Evolutionary conservation across 148 eudicot species (phyloP).

Genomic region (Chenopodium quinoa): DNA sequence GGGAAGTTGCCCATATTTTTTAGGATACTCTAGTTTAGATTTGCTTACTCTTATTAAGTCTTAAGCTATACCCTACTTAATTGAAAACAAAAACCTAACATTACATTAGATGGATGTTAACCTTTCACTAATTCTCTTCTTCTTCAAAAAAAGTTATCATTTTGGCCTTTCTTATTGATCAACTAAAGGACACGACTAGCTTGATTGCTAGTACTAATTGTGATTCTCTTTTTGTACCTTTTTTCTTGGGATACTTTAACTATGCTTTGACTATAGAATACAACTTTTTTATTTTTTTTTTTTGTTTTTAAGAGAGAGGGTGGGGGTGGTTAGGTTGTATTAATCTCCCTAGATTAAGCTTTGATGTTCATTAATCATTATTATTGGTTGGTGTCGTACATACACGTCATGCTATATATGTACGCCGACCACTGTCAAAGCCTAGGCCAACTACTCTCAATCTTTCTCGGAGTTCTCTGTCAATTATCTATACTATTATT

Average conservation of each 20-base stretch:
- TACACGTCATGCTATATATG: too few species aligned
- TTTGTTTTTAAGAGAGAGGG: background rate
- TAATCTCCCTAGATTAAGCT: background rate
- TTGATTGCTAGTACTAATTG: conserved; percentile 4
- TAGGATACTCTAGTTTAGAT: background rate
- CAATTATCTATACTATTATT: too few species aligned
- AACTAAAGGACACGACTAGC: background rate
- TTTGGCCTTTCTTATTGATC: conserved; percentile 17
- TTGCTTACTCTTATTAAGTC: background rate
- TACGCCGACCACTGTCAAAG: background rate
- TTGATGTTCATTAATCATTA: background rate
- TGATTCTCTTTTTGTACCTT: conserved; percentile 28
- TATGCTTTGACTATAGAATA: conserved; percentile 9
- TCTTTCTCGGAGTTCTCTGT: too few species aligned
- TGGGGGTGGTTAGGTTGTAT: background rate
- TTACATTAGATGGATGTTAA: conserved; percentile 17
- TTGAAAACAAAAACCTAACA: conserved; percentile 9
- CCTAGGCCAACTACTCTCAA: background rate
- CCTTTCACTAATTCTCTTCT: background rate
- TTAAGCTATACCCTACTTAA: conserved; percentile 18
- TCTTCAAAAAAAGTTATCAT: conserved; percentile 9
- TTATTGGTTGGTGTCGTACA: background rate
- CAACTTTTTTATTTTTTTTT: background rate
- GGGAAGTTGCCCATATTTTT: background rate
- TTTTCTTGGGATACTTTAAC: background rate